phyloP scores from a whole-genome alignment of 1,284 basidiomycete genomes.

The Moniliophthora roreri region DNA sequence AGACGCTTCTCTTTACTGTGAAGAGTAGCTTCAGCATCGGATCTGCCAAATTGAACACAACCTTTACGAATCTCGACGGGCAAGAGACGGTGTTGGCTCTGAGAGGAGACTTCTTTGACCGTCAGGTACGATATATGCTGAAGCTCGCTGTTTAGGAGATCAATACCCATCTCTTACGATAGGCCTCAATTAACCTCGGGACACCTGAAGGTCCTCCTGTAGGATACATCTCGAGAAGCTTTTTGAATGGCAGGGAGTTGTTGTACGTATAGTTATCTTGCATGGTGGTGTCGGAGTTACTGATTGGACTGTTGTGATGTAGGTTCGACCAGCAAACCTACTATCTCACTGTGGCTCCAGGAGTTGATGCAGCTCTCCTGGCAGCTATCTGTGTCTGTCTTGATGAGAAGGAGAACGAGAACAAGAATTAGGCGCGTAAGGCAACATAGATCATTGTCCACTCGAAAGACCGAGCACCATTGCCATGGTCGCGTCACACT shows the following conservation, averaged over 20 bases:
- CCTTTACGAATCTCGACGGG: conserved; percentile 9
- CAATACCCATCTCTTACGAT: neutral
- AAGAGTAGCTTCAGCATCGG: conserved; percentile 13
- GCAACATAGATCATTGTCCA: too few relatives aligned
- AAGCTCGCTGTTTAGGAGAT: neutral
- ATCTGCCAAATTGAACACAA: conserved; percentile 10
- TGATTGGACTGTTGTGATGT: neutral
- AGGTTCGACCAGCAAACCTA: conserved; percentile 13
- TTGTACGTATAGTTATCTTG: conserved; percentile 1
- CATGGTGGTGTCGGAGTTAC: too few relatives aligned
- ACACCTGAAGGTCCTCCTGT: conserved; percentile 8
- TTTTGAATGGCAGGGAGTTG: conserved; percentile 14
- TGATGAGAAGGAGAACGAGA: conserved; percentile 17
- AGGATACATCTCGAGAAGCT: conserved; percentile 11
- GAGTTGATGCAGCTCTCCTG: conserved; percentile 10
- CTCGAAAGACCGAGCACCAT: too few relatives aligned
- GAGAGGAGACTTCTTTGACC: conserved; percentile 15
- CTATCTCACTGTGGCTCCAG: conserved; percentile 11
- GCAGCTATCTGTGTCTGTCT: conserved; percentile 15
- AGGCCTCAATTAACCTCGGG: conserved; percentile 12
- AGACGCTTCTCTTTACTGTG: conserved; percentile 13
- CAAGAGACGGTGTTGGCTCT: conserved; percentile 10
- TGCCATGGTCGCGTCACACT: too few relatives aligned
- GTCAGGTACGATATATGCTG: conserved; percentile 11
- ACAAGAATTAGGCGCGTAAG: conserved; percentile 1